phyloP scores from a whole-genome alignment of 768 basidiomycete genomes.

The Coprinopsis sp. region DNA sequence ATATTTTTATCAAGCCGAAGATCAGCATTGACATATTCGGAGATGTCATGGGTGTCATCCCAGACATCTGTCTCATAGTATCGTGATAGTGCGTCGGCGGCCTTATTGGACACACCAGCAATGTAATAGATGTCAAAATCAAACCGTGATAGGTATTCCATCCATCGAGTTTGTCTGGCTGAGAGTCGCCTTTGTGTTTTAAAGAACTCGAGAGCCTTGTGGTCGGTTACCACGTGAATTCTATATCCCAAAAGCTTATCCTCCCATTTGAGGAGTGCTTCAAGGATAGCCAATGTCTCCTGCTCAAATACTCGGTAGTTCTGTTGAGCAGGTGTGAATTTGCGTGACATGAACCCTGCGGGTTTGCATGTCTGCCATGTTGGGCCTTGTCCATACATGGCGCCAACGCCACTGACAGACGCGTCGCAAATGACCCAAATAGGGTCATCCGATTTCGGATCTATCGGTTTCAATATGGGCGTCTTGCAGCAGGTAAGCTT shows the following conservation, averaged over 20 bases:
- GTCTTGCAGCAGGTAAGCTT: constrained; percentile 18
- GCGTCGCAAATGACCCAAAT: constrained; percentile 27
- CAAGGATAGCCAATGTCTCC: constrained; percentile 20
- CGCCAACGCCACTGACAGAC: too few species aligned
- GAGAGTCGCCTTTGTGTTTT: constrained; percentile 17
- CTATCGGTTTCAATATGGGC: constrained; percentile 17
- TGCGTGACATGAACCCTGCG: constrained; percentile 24
- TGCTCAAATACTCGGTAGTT: constrained; percentile 25
- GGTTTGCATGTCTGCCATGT: constrained; percentile 20
- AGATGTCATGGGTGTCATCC: too few species aligned
- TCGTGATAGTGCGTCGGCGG: neutral
- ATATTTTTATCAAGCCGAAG: too few species aligned
- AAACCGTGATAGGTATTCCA: constrained; percentile 16
- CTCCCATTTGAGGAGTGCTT: constrained; percentile 27
- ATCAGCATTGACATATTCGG: too few species aligned
- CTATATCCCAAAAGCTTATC: constrained; percentile 24
- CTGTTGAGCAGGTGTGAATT: constrained; percentile 23
- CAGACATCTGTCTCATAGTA: too few species aligned
- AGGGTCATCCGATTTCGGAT: constrained; percentile 13
- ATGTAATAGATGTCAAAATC: neutral
- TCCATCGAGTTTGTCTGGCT: constrained; percentile 23
- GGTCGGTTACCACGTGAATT: constrained; percentile 20
- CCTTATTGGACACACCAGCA: neutral
- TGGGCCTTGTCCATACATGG: constrained; percentile 24
- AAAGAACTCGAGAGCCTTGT: constrained; percentile 23